Evolutionary conservation across 2,329 filamentous ascomycete genomes (phyloP).

Genomic region (Cladosporium sp.): DNA sequence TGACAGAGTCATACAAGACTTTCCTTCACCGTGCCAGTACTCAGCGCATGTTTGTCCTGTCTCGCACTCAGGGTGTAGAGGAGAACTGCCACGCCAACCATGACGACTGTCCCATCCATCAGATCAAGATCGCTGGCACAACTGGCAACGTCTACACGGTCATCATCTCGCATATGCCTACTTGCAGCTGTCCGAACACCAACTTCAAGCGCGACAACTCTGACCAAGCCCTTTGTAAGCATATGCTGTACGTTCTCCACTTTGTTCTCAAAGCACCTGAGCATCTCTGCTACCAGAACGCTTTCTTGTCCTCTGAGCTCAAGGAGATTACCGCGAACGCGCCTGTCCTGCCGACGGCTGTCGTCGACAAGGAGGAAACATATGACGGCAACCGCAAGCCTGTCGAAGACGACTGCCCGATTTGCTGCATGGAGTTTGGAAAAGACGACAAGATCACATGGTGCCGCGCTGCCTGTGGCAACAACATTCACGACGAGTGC

Average conservation of each 20-base stretch:
- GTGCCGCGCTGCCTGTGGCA: conserved; percentile 59
- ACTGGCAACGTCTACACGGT: conserved; percentile 61
- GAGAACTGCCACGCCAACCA: conserved; percentile 46
- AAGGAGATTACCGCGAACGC: conserved; percentile 52
- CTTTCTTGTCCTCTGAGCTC: conserved; percentile 57
- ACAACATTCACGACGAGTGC: conserved; percentile 58
- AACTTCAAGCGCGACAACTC: conserved; percentile 16
- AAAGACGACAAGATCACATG: conserved; percentile 50
- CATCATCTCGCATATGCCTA: conserved; percentile 48
- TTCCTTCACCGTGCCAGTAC: conserved; percentile 21
- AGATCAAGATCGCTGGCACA: conserved; percentile 54
- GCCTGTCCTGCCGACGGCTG: conserved; percentile 43
- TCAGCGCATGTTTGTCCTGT: conserved; percentile 53
- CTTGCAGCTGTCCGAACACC: conserved; percentile 22
- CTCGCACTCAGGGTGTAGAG: conserved; percentile 43
- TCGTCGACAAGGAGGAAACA: conserved; percentile 25
- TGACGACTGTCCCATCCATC: conserved; percentile 47
- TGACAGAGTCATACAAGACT: conserved; percentile 19
- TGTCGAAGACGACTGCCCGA: conserved; percentile 59
- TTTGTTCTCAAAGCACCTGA: conserved; percentile 55
- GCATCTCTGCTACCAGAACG: conserved; percentile 56
- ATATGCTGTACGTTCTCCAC: conserved; percentile 58
- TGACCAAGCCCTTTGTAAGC: conserved; percentile 56
- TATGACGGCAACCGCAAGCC: conserved; percentile 52
- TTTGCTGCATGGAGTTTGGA: conserved; percentile 57